Evolutionary conservation across 345 rosid species (phyloP), one percentile per base, ranked within the genome.

Genomic region (Camelina neglecta): DNA sequence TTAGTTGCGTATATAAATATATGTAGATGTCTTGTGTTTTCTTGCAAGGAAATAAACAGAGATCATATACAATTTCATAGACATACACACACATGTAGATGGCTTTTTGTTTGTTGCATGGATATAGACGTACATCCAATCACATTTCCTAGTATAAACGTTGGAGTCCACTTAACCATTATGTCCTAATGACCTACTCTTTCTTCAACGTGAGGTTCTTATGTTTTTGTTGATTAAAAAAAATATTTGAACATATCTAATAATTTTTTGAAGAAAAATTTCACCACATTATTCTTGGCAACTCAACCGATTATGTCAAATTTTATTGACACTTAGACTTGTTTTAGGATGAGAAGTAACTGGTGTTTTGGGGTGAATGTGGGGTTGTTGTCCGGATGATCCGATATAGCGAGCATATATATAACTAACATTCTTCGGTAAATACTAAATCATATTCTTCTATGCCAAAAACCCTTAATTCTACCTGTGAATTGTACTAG

Each of bases 51-150:
- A 51, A 42, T 41, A 18, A 68, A 67, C 49, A 67, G 26, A 49
- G 23, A 24, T 18, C 42, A 48, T 60, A 35, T 18, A 50, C 51
- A 59, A 50, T 1, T 23, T 7, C 33, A 41, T 23, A 23, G 58
- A 70, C 26, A 71, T 15, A 4, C 21, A 49, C 18, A 60, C 24
- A 49, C n/a, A 13, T 48, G 6, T 36, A 45, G 26, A 15, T 35
- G 15, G 18, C 5, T 61, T 60, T 71, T 23, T 42, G 33, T 44
- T 50, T 50, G 49, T 72, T 49, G 67, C 60, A 64, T 60, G 60
- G 50, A 60, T 50, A 18, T 50, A 44, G 23, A 24, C 39, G 35
- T 60, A 60, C 59, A 36, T 60, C 65, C 50, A 48, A 36, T 71
- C 47, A 70, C 66, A 59, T 70, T 58, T 47, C 16, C 20, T 11